A percentile compares a stretch with the other conserved stretches of the same genome.
Evolutionary conservation across 495 filamentous ascomycete genomes (phyloP).

Genomic region (Aspergillus coremiiformis): DNA sequence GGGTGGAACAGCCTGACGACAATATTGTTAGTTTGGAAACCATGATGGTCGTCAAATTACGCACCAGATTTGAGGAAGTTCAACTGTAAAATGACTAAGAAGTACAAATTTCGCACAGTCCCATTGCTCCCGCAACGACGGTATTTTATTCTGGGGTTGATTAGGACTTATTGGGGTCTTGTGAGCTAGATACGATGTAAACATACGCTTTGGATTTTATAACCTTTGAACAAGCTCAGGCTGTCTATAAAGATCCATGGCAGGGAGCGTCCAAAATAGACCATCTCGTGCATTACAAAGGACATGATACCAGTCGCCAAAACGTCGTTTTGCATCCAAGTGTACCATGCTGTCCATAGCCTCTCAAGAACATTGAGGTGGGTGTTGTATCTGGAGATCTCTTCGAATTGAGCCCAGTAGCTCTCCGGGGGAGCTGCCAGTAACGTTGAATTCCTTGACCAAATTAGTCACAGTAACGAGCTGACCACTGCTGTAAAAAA

Average conservation of each 20-base stretch:
- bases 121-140: slow-evolving; percentile 86
- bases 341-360: slow-evolving; percentile 92
- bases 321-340: slow-evolving; percentile 97
- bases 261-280: slow-evolving; percentile 89
- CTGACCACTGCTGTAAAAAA: too few species aligned
- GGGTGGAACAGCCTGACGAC: slow-evolving; percentile 77
- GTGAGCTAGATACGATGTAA: not conserved
- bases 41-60: slow-evolving; percentile 7
- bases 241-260: slow-evolving; percentile 92
- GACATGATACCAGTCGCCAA: slow-evolving; percentile 96
- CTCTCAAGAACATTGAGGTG: slow-evolving; percentile 77
- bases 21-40: not conserved
- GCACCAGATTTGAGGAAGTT: slow-evolving; percentile 93
- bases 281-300: slow-evolving; percentile 85
- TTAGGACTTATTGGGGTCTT: not conserved
- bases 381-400: slow-evolving; percentile 80
- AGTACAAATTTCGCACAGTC: slow-evolving; percentile 87
- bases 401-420: slow-evolving; percentile 78
- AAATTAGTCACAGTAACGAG: not conserved
- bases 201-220: slow-evolving; percentile 86
- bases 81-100: slow-evolving; percentile 90
- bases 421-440: slow-evolving; percentile 46
- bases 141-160: slow-evolving; percentile 73
- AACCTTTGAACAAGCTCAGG: slow-evolving; percentile 79
- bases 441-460: slow-evolving; percentile 49